phyloP scores from a whole-genome alignment of 495 filamentous ascomycete genomes.

The Lasiosphaeria miniovina region DNA sequence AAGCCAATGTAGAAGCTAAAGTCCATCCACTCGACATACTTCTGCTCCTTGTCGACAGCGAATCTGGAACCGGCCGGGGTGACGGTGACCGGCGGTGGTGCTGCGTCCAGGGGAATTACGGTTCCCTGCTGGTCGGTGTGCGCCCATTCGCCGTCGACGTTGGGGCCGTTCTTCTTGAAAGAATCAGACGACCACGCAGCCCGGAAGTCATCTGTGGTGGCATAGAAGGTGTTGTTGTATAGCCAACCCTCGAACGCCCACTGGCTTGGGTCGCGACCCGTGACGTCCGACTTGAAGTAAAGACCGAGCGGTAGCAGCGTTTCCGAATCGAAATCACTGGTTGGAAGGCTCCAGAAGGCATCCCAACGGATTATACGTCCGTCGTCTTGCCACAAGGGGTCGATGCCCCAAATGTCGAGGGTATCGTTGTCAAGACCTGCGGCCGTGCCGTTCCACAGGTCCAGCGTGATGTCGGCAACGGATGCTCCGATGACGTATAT shows the following conservation, averaged over 20 bases:
- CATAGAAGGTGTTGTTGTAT: slow-evolving; percentile 51
- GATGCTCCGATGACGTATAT: slow-evolving; percentile 27
- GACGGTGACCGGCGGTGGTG: slow-evolving; percentile 36
- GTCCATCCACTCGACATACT: slow-evolving; percentile 54
- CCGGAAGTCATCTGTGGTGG: slow-evolving; percentile 43
- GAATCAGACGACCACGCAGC: slow-evolving; percentile 37
- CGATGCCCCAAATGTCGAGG: slow-evolving; percentile 39
- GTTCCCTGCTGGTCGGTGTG: slow-evolving; percentile 34
- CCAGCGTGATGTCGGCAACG: slow-evolving; percentile 27
- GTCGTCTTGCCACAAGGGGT: slow-evolving; percentile 41
- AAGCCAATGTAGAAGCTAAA: slow-evolving; percentile 51
- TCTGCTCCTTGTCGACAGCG: slow-evolving; percentile 39
- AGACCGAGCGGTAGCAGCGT: slow-evolving; percentile 45
- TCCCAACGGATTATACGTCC: slow-evolving; percentile 42
- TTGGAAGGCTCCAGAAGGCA: slow-evolving; percentile 37
- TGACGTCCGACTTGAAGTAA: slow-evolving; percentile 43
- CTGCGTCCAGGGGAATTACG: slow-evolving; percentile 32
- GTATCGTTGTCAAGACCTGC: slow-evolving; percentile 35
- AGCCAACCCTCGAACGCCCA: slow-evolving; percentile 50
- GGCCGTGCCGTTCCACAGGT: slow-evolving; percentile 33
- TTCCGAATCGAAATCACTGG: slow-evolving; percentile 31
- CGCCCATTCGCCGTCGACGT: slow-evolving; percentile 47
- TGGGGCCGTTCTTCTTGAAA: slow-evolving; percentile 42
- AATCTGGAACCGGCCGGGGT: slow-evolving; percentile 40
- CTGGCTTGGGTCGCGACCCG: slow-evolving; percentile 41